These are phyloP conservation scores for Kodamaea jinghongensis DNA, from an alignment of 805 yeast genomes.

Conservation along the genomic window DNA sequence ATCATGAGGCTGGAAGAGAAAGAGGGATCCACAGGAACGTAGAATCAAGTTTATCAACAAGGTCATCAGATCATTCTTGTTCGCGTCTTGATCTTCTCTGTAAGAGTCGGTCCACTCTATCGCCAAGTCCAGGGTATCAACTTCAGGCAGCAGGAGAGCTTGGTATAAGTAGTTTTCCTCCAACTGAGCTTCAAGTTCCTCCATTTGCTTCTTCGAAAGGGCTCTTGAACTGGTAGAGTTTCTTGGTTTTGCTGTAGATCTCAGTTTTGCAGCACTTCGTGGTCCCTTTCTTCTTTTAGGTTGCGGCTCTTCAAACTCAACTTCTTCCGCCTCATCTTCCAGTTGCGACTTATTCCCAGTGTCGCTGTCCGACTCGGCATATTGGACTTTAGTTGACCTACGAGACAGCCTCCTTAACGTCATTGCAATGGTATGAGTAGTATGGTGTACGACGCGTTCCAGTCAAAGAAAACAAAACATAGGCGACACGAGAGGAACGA, in stretches of 20 bases:
- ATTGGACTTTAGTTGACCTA: background rate
- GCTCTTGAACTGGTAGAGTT: background rate
- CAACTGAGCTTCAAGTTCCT: constrained; percentile 19
- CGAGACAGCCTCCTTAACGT: constrained; percentile 6
- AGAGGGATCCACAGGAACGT: constrained; percentile 68
- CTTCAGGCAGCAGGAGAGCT: constrained; percentile 31
- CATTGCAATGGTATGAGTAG: too few relatives aligned
- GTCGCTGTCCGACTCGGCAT: constrained; percentile 15
- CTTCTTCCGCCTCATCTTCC: constrained; percentile 3
- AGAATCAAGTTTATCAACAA: constrained; percentile 67
- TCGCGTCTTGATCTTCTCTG: constrained; percentile 18
- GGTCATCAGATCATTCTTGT: constrained; percentile 47
- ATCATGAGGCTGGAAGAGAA: constrained; percentile 71
- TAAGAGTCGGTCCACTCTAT: constrained; percentile 38
- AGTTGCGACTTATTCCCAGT: constrained; percentile 9
- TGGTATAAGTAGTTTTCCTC: constrained; percentile 31
- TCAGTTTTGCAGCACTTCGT: background rate
- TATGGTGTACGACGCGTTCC: background rate
- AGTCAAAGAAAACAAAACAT: background rate
- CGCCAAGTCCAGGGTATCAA: constrained; percentile 32
- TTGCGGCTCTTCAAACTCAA: constrained; percentile 1
- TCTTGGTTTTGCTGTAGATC: constrained; percentile 6
- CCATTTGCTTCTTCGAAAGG: constrained; percentile 7
- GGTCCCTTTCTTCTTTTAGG: constrained; percentile 6
- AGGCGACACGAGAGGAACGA: background rate